Evolutionary conservation across 2,329 filamentous ascomycete genomes (phyloP), one percentile per base, ranked within the genome.

Genomic region (Cadophora gregata): DNA sequence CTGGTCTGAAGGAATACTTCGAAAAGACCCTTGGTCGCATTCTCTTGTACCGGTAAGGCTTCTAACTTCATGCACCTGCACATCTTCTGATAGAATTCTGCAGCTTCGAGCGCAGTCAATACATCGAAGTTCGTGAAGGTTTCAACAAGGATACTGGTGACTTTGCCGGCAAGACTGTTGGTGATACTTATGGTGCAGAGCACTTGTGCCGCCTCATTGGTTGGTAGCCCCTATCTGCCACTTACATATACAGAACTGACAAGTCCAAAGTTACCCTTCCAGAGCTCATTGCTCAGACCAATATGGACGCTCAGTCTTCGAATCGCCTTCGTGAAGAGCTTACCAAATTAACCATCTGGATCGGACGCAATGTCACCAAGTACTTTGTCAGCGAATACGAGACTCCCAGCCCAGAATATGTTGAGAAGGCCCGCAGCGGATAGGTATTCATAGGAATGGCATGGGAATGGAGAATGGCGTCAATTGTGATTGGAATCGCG

Each of bases 231-330:
- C 36, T 45, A n/a, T 29, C 16, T 27, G 42, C 21, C 50, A 64
- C 45, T 4, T 31, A 51, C 21, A 12, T 51, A 1, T 21, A 9
- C 47, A 47, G 7, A 48, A 29, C 69, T 73, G 63, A 73, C 53
- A 31, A 21, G 55, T 3, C 7, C 24, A 10, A 73, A 97, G 95
- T 96, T 3, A 91, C 91, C 0, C 88, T 98, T 73, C 95, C 96
- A 0, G 96, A 99, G 77, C 88, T 98, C 48, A 89, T 98, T 69
- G 94, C 94, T 4, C 96, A 99, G 78, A 99, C 96, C 62, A 98
- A 98, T 80, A 97, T 99, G 93, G 96, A 98, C 76, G 85, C 90
- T 62, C 93, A 97, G 78, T 94, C 93, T 2, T 93, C 97, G 50
- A 91, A 90, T 69, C 91, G 93, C 56, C 87, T 98, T 29, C 90